A percentile compares a stretch with the other conserved stretches of the same genome.
Conservation (phyloP, 257 asterid species). For the Gentiana macrophylla region DNA sequence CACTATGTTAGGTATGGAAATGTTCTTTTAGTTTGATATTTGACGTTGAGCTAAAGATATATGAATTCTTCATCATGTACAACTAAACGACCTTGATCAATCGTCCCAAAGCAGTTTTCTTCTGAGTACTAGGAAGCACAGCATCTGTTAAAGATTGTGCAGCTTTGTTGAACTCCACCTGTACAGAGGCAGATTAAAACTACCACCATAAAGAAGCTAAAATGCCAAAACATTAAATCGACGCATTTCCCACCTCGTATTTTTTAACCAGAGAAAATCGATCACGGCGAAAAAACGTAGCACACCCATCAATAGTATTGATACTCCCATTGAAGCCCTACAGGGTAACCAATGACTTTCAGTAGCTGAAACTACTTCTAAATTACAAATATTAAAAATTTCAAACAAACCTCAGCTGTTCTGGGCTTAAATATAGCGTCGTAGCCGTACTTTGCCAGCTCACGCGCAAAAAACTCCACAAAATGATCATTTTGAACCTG, state of each 20-base stretch:
- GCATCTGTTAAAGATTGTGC: constrained; percentile 94
- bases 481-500: constrained; percentile 95
- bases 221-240: background rate
- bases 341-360: constrained; percentile 7
- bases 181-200: constrained; percentile 12
- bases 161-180: constrained; percentile 98
- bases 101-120: constrained; percentile 66
- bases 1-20: constrained; percentile 6
- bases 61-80: background rate
- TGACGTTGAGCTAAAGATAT: too few relatives aligned
- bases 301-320: constrained; percentile 75
- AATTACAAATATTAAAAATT: constrained; percentile 8
- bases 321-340: constrained; percentile 61
- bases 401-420: constrained; percentile 72
- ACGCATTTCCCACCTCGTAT: constrained; percentile 58
- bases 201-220: constrained; percentile 8
- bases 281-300: constrained; percentile 97
- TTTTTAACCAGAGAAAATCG: constrained; percentile 90
- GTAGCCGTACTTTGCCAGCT: constrained; percentile 96
- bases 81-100: constrained; percentile 59
- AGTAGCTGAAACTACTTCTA: constrained; percentile 9
- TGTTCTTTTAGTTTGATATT: background rate
- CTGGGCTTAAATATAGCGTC: constrained; percentile 71
- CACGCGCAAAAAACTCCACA: constrained; percentile 90
- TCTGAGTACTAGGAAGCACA: constrained; percentile 67